phyloP scores from a whole-genome alignment of 1,284 basidiomycete genomes.

The Laetiporus sulphureus region DNA sequence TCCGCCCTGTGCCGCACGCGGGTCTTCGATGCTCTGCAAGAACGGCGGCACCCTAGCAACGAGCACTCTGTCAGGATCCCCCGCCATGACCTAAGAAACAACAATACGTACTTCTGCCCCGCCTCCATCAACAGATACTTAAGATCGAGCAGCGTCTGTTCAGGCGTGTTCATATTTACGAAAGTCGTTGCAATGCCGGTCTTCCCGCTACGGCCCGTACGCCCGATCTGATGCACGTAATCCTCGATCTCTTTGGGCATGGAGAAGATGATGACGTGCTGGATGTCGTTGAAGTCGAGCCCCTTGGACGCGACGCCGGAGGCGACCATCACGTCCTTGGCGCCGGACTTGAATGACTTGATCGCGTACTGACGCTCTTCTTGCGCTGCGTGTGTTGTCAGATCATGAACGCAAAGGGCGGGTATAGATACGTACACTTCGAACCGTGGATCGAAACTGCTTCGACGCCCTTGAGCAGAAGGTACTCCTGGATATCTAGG shows the following conservation, averaged over 20 bases:
- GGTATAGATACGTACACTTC: constrained; percentile 59
- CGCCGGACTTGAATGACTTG: constrained; percentile 92
- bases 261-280: constrained; percentile 94
- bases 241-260: constrained; percentile 99
- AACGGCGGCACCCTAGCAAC: constrained; percentile 87
- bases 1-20: constrained; percentile 73
- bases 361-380: constrained; percentile 99
- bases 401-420: constrained; percentile 2
- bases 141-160: constrained; percentile 93
- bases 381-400: constrained; percentile 55
- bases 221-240: constrained; percentile 97
- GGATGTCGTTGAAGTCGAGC: constrained; percentile 97
- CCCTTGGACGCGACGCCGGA: constrained; percentile 97
- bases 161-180: constrained; percentile 94
- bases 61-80: background rate
- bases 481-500: constrained; percentile 95
- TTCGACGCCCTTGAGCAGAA: constrained; percentile 94
- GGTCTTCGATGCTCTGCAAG: constrained; percentile 87
- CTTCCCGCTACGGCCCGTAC: constrained; percentile 95
- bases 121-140: constrained; percentile 98
- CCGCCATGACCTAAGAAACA: background rate
- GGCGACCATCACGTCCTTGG: constrained; percentile 99
- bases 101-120: constrained; percentile 77
- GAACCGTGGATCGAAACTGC: constrained; percentile 98
- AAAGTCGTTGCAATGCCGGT: constrained; percentile 99